Conservation (phyloP, 78 protist species). For the Anaeramoeba flamelloides region DNA sequence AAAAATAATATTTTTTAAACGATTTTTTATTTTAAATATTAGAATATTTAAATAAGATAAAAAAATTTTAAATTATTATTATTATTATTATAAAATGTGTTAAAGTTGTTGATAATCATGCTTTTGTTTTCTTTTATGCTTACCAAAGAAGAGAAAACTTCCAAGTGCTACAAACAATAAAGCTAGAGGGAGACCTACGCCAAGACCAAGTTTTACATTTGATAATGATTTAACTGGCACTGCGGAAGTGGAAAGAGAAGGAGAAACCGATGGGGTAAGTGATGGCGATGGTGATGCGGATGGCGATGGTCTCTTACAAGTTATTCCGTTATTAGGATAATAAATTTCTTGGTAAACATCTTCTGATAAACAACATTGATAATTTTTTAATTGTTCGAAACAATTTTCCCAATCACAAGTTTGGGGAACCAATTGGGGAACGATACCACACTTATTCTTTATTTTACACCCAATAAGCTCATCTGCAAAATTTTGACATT, state of each 20-base stretch:
- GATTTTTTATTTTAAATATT: no score
- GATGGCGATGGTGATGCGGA: not conserved
- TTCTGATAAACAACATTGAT: not conserved
- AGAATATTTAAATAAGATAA: no score
- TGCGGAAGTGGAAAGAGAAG: not conserved
- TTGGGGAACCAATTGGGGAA: not conserved
- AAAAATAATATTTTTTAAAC: no score
- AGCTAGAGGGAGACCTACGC: not conserved
- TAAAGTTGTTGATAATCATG: no score
- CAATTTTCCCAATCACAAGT: not conserved
- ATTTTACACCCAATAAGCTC: not conserved
- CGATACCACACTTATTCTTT: not conserved
- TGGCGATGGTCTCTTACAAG: not conserved
- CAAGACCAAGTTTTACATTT: not conserved
- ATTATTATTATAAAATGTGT: no score
- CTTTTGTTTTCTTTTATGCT: no score
- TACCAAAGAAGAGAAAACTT: no score
- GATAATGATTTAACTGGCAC: not conserved
- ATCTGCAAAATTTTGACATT: not conserved
- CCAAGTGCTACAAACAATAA: no score
- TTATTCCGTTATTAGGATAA: not conserved
- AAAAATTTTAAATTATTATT: no score
- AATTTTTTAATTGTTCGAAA: not conserved
- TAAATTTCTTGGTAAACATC: not conserved
- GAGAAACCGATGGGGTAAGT: not conserved